Conservation (phyloP, 805 yeast genomes). For the Yamadazyma sp. region DNA sequence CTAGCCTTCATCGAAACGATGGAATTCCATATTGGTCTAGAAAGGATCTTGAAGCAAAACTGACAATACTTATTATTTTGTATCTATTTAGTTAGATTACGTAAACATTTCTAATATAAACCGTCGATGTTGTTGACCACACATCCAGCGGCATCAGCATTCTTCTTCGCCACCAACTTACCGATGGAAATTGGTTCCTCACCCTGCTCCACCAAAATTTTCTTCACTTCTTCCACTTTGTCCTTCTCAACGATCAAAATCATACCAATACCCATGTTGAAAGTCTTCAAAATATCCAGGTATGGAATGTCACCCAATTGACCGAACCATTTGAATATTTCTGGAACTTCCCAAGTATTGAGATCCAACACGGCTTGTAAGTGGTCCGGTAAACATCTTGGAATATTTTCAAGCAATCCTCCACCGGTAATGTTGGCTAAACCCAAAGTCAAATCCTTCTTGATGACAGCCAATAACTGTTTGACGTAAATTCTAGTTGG, state of each 20-base stretch:
- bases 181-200: slow-evolving; percentile 66
- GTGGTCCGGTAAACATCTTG: slow-evolving; percentile 84
- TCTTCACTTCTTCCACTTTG: slow-evolving; percentile 58
- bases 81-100: too few relatives aligned
- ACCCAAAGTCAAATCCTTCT: slow-evolving; percentile 70
- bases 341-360: slow-evolving; percentile 78
- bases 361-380: slow-evolving; percentile 82
- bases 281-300: slow-evolving; percentile 81
- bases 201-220: slow-evolving; percentile 58
- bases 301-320: slow-evolving; percentile 86
- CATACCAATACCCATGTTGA: slow-evolving; percentile 98
- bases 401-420: slow-evolving; percentile 93
- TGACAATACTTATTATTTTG: slow-evolving; percentile 1
- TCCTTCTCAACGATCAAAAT: slow-evolving; percentile 74
- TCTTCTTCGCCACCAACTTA: slow-evolving; percentile 31
- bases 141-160: slow-evolving; percentile 58
- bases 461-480: slow-evolving; percentile 75
- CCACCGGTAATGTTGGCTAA: slow-evolving; percentile 98
- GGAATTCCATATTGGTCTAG: too few relatives aligned
- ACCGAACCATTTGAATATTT: slow-evolving; percentile 92
- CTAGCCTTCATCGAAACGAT: too few relatives aligned
- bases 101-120: slow-evolving; percentile 22
- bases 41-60: too few relatives aligned
- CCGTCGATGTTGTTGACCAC: slow-evolving; percentile 50
- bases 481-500: slow-evolving; percentile 96